Percentiles rank a stretch among this genome's conserved stretches.
phyloP scores from a whole-genome alignment of 2,329 filamentous ascomycete species.

The Leptographium lundbergii region DNA sequence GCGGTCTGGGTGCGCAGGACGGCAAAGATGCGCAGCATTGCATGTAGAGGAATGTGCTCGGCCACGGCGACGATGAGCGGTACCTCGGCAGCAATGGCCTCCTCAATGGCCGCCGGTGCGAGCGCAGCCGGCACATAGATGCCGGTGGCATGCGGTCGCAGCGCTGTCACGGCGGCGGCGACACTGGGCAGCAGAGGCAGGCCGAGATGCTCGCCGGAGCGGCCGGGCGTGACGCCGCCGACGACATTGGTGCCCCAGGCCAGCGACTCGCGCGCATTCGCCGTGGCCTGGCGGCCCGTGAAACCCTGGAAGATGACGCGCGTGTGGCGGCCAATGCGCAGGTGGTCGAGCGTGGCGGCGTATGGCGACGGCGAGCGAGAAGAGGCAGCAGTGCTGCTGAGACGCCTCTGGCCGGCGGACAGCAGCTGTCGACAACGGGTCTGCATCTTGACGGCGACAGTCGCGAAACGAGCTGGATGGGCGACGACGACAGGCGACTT shows the following conservation, averaged over 20 bases:
- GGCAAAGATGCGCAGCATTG: constrained; percentile 58
- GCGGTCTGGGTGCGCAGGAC: constrained; percentile 59
- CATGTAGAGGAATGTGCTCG: constrained; percentile 67
- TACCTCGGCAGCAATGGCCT: constrained; percentile 68
- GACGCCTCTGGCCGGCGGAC: not conserved
- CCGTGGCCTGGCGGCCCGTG: constrained; percentile 46
- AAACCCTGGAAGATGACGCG: constrained; percentile 30
- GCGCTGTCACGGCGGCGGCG: constrained; percentile 50
- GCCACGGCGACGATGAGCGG: constrained; percentile 68
- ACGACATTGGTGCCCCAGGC: constrained; percentile 72
- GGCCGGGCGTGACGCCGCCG: constrained; percentile 60
- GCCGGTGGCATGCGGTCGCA: constrained; percentile 65
- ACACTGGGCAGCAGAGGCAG: constrained; percentile 60
- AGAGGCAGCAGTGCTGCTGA: not conserved
- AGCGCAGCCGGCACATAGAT: constrained; percentile 71
- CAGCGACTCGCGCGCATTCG: constrained; percentile 64
- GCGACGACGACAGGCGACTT: no score
- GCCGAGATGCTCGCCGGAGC: constrained; percentile 41
- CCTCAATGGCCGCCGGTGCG: constrained; percentile 60
- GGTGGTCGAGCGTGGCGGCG: constrained; percentile 22
- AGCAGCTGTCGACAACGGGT: not conserved
- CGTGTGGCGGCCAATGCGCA: constrained; percentile 26
- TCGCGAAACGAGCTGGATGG: no score
- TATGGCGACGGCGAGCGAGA: constrained; percentile 10
- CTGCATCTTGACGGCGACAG: not conserved